These are phyloP conservation scores for Paraconiothyrium brasiliense DNA, from an alignment of 2,329 filamentous ascomycete genomes.

Conservation along the genomic window DNA sequence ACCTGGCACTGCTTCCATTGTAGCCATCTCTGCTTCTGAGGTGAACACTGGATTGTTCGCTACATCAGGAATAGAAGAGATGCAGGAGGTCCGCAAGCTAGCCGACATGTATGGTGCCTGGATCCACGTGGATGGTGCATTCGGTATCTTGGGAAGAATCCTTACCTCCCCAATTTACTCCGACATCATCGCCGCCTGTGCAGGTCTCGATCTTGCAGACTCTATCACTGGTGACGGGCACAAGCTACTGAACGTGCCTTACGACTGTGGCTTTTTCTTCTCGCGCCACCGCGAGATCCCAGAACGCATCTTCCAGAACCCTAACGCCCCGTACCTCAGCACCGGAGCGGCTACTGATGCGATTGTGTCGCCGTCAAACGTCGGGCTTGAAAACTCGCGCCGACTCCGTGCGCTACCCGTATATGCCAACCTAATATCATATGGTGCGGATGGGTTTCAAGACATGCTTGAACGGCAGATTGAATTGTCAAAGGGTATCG, in stretches of 20 bases:
- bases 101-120: constrained; percentile 80
- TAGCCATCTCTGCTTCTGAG: constrained; percentile 85
- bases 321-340: constrained; percentile 83
- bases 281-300: constrained; percentile 70
- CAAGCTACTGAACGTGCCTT: constrained; percentile 94
- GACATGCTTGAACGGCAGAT: constrained; percentile 78
- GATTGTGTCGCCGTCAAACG: constrained; percentile 84
- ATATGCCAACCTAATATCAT: constrained; percentile 79
- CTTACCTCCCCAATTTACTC: constrained; percentile 69
- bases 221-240: constrained; percentile 89
- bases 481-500: constrained; percentile 72
- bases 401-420: constrained; percentile 91
- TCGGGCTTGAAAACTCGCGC: constrained; percentile 89
- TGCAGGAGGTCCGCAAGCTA: constrained; percentile 69
- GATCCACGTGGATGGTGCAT: constrained; percentile 92
- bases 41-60: constrained; percentile 90
- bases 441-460: constrained; percentile 75
- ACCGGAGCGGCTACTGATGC: constrained; percentile 47
- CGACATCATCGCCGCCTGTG: constrained; percentile 60
- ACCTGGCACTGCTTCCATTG: constrained; percentile 72
- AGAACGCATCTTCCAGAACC: constrained; percentile 77
- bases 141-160: constrained; percentile 81
- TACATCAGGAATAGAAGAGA: constrained; percentile 66
- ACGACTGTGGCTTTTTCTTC: constrained; percentile 92
- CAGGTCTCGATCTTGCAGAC: constrained; percentile 82